phyloP scores from a whole-genome alignment of 179 eudicot species.

The Heliamphora ciliata region DNA sequence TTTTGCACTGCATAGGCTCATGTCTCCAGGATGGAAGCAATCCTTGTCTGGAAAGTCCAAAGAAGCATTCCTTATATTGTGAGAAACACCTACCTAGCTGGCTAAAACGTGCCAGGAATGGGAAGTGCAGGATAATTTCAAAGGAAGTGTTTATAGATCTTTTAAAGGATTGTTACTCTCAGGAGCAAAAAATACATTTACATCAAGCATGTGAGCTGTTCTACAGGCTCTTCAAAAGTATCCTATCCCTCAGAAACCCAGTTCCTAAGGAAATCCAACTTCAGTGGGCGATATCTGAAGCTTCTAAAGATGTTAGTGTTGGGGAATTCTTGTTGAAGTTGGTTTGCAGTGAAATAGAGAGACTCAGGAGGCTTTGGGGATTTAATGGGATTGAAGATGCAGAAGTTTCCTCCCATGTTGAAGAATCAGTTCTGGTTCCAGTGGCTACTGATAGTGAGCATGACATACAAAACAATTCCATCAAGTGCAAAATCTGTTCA shows the following conservation, averaged over 20 bases:
- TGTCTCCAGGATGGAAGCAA: constrained; percentile 35
- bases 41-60: constrained; percentile 61
- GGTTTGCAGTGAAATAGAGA: constrained; percentile 70
- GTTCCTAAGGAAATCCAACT: constrained; percentile 83
- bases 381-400: constrained; percentile 30
- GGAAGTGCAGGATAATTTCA: constrained; percentile 86
- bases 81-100: constrained; percentile 91
- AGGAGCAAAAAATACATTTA: constrained; percentile 57
- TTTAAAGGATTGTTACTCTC: constrained; percentile 51
- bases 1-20: constrained; percentile 56
- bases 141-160: constrained; percentile 86
- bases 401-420: constrained; percentile 30
- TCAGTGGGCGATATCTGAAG: constrained; percentile 91
- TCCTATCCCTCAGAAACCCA: constrained; percentile 68
- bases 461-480: constrained; percentile 25
- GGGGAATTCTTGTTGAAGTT: constrained; percentile 56
- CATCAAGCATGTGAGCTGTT: constrained; percentile 96
- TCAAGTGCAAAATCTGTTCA: constrained; percentile 74
- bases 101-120: constrained; percentile 99
- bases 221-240: constrained; percentile 72
- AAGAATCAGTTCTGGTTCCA: constrained; percentile 28
- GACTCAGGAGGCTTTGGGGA: constrained; percentile 70
- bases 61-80: constrained; percentile 64
- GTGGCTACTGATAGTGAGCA: constrained; percentile 29
- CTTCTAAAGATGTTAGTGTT: constrained; percentile 63